A percentile compares a stretch with the other conserved stretches of the same genome.
These are phyloP conservation scores for Carnegiea gigantea DNA, from an alignment of 179 eudicot genomes.

Conservation along the genomic window DNA sequence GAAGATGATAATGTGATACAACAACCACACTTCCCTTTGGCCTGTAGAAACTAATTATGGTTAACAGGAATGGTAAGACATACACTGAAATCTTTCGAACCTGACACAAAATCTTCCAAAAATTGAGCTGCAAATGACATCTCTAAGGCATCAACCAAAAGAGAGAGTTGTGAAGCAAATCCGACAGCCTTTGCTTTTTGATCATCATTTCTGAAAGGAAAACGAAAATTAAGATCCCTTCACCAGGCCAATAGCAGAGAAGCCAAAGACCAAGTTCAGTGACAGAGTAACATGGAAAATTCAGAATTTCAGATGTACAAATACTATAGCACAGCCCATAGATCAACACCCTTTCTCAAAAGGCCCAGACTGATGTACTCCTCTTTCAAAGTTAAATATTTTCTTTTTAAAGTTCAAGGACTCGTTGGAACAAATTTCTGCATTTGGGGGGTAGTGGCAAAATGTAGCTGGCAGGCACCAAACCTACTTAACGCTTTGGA, in stretches of 20 bases:
- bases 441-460: background rate
- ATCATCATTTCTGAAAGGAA: slow-evolving; percentile 35
- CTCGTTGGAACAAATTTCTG: background rate
- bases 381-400: background rate
- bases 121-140: slow-evolving; percentile 77
- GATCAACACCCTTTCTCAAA: background rate
- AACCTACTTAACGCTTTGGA: background rate
- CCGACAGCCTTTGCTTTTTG: slow-evolving; percentile 52
- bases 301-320: background rate
- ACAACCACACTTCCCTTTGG: slow-evolving; percentile 9
- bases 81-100: slow-evolving; percentile 42
- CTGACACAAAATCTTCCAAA: slow-evolving; percentile 95
- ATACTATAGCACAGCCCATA: background rate
- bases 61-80: slow-evolving; percentile 21
- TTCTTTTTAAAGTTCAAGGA: background rate
- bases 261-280: slow-evolving; percentile 1
- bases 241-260: background rate
- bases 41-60: slow-evolving; percentile 1
- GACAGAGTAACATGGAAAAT: background rate
- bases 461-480: background rate
- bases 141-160: slow-evolving; percentile 70
- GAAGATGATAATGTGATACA: background rate
- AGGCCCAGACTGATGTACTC: background rate
- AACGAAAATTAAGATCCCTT: background rate
- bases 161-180: slow-evolving; percentile 87